phyloP scores from a whole-genome alignment of 2,329 filamentous ascomycete genomes.

The Trichoderma sp. region DNA sequence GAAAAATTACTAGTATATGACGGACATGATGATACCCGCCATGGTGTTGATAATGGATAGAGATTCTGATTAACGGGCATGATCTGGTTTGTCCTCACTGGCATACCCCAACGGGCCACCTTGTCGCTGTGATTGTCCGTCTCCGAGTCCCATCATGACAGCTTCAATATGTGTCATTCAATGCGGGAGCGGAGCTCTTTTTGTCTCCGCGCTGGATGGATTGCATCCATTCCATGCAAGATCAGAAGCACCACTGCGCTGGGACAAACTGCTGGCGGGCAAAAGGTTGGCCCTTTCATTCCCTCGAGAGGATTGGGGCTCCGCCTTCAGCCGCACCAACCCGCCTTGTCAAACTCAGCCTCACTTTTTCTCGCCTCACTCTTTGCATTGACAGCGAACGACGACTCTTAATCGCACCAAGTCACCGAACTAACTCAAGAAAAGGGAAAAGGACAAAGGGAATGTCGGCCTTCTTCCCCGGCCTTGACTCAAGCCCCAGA shows the following conservation, averaged over 20 bases:
- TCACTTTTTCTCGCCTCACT: constrained; percentile 7
- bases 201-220: neutral
- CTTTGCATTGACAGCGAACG: neutral
- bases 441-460: neutral
- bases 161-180: neutral
- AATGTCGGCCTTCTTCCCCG: neutral
- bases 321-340: constrained; percentile 15
- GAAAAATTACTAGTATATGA: constrained; percentile 13
- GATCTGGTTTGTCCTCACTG: neutral
- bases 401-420: neutral
- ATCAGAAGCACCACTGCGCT: neutral
- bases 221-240: neutral
- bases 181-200: neutral
- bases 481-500: neutral
- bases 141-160: neutral
- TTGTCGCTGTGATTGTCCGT: neutral
- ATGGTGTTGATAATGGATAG: constrained; percentile 4
- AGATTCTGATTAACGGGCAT: neutral
- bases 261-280: neutral
- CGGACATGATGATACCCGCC: neutral
- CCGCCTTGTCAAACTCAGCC: neutral
- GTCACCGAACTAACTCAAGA: neutral
- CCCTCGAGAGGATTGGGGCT: neutral
- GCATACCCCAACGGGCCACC: neutral
- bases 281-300: neutral